A percentile compares a stretch with the other conserved stretches of the same genome.
Conservation (phyloP, 768 basidiomycete species). For the Tephrocybe sp. region DNA sequence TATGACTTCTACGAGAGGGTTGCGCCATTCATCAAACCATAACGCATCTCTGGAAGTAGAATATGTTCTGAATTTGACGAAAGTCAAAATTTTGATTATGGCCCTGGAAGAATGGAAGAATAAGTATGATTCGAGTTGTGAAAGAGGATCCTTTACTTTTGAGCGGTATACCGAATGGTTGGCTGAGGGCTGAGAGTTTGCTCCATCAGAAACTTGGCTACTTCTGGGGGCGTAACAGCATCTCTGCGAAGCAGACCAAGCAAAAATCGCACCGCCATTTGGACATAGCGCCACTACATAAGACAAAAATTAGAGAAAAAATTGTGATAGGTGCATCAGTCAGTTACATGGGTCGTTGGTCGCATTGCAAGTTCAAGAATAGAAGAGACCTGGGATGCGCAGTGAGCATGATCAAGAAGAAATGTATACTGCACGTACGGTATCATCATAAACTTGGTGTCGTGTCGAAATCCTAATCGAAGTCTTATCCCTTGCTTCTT, state of each 20-base stretch:
- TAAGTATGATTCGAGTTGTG: slow-evolving; percentile 1
- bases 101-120: slow-evolving; percentile 44
- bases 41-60: slow-evolving; percentile 61
- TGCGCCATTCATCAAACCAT: slow-evolving; percentile 74
- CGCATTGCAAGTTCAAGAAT: slow-evolving; percentile 61
- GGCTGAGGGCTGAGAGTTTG: slow-evolving; percentile 73
- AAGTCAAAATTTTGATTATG: slow-evolving; percentile 61
- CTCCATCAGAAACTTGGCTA: slow-evolving; percentile 63
- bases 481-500: slow-evolving; percentile 42
- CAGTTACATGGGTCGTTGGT: slow-evolving; percentile 70
- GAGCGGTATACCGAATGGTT: slow-evolving; percentile 61
- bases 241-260: slow-evolving; percentile 66
- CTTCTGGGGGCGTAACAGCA: slow-evolving; percentile 45
- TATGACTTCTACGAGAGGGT: slow-evolving; percentile 54
- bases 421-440: slow-evolving; percentile 35
- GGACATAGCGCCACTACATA: slow-evolving; percentile 79
- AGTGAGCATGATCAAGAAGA: slow-evolving; percentile 8
- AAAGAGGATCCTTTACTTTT: slow-evolving; percentile 43
- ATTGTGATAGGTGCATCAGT: slow-evolving; percentile 12
- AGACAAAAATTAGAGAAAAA: slow-evolving; percentile 11
- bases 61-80: slow-evolving; percentile 77
- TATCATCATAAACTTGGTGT: slow-evolving; percentile 45
- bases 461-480: slow-evolving; percentile 42
- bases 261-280: slow-evolving; percentile 67
- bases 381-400: slow-evolving; percentile 48